Evolutionary conservation across 495 filamentous ascomycete genomes (phyloP), one percentile per base, ranked within the genome.

Genomic region (Hypomontagnella monticulosa): DNA sequence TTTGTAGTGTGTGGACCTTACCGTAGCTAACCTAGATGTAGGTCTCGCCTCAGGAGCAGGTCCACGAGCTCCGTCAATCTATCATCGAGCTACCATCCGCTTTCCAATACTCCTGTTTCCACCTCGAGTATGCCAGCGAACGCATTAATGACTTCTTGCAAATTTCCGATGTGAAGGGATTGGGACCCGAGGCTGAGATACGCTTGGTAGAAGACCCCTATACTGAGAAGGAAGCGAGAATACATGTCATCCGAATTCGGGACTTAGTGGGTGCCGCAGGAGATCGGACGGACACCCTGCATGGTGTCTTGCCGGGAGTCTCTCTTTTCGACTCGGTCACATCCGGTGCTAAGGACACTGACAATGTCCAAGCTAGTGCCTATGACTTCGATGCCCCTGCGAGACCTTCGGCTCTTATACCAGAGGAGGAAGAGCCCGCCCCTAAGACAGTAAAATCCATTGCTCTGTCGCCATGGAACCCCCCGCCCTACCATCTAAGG

Each of bases 71-170:
- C 67, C 91, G 96, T 60, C 94, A 97, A 79, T 95, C 95, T 27
- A 90, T 99, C 72, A 89, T 97, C 76, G 96, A 99, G 76, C 83
- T 90, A 46, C 96, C 96, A n/a, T 84, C 88, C 51, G 93, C 93
- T 51, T 90, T 97, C 77, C 93, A 97, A 77, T 97, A 98, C 80
- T 94, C 96, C 38, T 99, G 96, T 81, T 99, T 99, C 83, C 96
- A 98, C 78, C 87, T 99, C 40, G 93, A 98, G 74, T 87, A 91
- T 79, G 86, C 92, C 16, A 89, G 90, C 53, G 78, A 88, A 70
- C 88, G 90, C 41, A 89, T 98, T 81, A 97, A 97, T 74, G 96
- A 99, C 79, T 98, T 93, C 66, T 81, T 94, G 56, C 92, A 96
- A 78, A 81, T 99, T 42, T 95, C 93, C 20, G 96, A 98, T 74